phyloP scores from a whole-genome alignment of 495 filamentous ascomycete species.

The Stereocaulon alpinum region DNA sequence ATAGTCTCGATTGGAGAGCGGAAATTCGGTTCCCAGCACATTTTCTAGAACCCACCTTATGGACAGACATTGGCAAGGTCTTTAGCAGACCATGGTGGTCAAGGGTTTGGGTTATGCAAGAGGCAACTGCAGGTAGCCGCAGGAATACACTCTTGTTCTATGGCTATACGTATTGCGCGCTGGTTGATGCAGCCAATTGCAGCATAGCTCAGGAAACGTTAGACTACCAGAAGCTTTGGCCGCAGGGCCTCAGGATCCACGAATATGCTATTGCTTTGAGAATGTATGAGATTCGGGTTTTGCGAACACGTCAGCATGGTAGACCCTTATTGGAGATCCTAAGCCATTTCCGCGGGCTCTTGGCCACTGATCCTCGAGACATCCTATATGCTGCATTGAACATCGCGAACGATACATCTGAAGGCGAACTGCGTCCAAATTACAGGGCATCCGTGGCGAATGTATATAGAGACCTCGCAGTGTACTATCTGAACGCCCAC shows the following conservation, averaged over 20 bases:
- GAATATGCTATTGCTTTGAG: no score
- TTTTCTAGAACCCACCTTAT: background rate
- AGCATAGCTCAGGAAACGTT: background rate
- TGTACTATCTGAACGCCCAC: background rate
- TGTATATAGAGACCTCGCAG: background rate
- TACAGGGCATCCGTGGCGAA: background rate
- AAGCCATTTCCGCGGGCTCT: background rate
- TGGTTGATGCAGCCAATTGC: background rate
- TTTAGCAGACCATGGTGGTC: background rate
- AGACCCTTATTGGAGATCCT: background rate
- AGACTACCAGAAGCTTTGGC: background rate
- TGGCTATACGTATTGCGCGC: no score
- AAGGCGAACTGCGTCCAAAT: background rate
- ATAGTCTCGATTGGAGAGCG: no score
- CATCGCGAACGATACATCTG: background rate
- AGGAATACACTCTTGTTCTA: no score
- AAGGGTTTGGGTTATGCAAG: background rate
- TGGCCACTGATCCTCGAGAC: background rate
- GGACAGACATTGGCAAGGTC: background rate
- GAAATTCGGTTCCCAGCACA: no score
- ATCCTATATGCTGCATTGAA: background rate
- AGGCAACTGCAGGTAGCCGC: background rate
- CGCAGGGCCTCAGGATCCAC: no score
- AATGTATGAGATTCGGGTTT: background rate
- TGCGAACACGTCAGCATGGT: background rate